A percentile compares a stretch with the other conserved stretches of the same genome.
These are phyloP conservation scores for Cryptococcus jaspeensis DNA, from an alignment of 1,284 basidiomycete species.

Conservation along the genomic window DNA sequence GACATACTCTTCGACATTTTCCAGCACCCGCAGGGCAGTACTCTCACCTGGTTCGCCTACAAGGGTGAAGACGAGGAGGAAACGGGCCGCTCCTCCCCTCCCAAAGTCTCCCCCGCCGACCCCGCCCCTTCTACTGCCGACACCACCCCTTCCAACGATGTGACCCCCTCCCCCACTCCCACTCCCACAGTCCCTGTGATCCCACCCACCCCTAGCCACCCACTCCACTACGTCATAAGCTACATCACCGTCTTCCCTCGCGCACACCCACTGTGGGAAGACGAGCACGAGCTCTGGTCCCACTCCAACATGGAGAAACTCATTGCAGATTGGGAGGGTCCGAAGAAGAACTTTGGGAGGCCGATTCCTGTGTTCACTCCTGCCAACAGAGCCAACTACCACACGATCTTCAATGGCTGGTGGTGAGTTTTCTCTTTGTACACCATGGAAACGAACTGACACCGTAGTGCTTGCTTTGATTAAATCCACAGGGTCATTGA, in stretches of 20 bases:
- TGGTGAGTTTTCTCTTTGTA: constrained; percentile 50
- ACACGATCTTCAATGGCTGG: constrained; percentile 52
- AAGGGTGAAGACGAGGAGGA: too few relatives aligned
- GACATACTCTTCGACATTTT: constrained; percentile 11
- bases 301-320: constrained; percentile 23
- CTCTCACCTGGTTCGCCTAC: constrained; percentile 20
- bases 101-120: neutral
- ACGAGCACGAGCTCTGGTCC: constrained; percentile 19
- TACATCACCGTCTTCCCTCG: constrained; percentile 20
- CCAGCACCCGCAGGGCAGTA: constrained; percentile 18
- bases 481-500: constrained; percentile 1
- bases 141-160: neutral
- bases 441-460: too few relatives aligned
- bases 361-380: constrained; percentile 25
- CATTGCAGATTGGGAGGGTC: constrained; percentile 17
- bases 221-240: constrained; percentile 19
- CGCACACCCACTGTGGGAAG: constrained; percentile 25
- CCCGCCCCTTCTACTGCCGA: constrained; percentile 12
- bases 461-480: too few relatives aligned
- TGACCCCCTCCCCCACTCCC: too few relatives aligned
- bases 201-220: constrained; percentile 17
- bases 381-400: neutral
- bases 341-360: constrained; percentile 23
- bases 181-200: too few relatives aligned
- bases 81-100: too few relatives aligned